A percentile compares a stretch with the other conserved stretches of the same genome.
phyloP scores from a whole-genome alignment of 1,139 yeast species.

The Yarrowia galli region DNA sequence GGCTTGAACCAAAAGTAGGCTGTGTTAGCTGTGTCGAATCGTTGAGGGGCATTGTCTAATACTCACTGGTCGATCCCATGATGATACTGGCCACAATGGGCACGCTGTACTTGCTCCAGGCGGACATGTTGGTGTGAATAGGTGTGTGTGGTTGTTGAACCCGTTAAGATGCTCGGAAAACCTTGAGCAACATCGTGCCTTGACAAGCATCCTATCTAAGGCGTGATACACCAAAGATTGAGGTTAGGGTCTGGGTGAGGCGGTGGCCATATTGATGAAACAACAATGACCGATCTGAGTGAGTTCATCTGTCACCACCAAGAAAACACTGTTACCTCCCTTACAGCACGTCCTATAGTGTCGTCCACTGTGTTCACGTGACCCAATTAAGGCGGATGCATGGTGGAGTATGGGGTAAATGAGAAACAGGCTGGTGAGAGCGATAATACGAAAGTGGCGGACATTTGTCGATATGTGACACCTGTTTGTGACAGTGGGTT shows the following conservation, averaged over 20 bases:
- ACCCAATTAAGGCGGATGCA: conserved; percentile 3
- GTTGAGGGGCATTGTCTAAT: background rate
- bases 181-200: conserved; percentile 24
- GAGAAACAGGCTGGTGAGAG: too few relatives aligned
- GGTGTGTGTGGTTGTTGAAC: background rate
- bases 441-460: too few relatives aligned
- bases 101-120: conserved; percentile 33
- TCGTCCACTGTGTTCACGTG: background rate
- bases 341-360: background rate
- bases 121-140: conserved; percentile 12
- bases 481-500: too few relatives aligned
- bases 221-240: background rate
- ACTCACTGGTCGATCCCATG: conserved; percentile 38
- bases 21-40: conserved; percentile 45
- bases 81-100: conserved; percentile 25
- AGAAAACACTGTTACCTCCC: too few relatives aligned
- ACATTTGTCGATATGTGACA: too few relatives aligned
- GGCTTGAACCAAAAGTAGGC: conserved; percentile 39
- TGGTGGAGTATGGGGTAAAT: background rate
- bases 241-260: background rate
- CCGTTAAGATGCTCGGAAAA: conserved; percentile 5
- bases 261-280: background rate
- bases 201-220: background rate
- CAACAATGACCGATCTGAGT: too few relatives aligned
- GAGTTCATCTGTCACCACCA: too few relatives aligned